phyloP scores from a whole-genome alignment of 2,329 filamentous ascomycete species.

The Epichloe gansuensis region DNA sequence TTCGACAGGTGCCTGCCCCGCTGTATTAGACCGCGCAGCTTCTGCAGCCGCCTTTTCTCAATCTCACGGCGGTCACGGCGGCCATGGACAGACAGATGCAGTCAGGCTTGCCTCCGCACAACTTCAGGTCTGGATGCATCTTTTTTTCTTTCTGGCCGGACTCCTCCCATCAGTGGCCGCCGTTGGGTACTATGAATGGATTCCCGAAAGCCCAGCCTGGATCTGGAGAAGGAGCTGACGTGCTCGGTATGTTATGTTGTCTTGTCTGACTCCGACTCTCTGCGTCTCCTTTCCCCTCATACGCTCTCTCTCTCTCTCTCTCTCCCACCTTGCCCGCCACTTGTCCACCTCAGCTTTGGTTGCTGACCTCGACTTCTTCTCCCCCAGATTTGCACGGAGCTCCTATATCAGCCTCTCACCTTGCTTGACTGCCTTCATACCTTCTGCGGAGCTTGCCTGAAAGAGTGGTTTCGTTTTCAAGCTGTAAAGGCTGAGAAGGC shows the following conservation, averaged over 20 bases:
- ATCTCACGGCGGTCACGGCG: background rate
- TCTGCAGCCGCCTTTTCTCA: background rate
- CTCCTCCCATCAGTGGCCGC: background rate
- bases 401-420: constrained; percentile 81
- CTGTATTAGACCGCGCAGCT: background rate
- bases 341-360: background rate
- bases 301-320: constrained; percentile 2
- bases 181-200: constrained; percentile 31
- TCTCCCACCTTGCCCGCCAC: constrained; percentile 1
- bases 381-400: constrained; percentile 82
- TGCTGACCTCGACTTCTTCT: background rate
- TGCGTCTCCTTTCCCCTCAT: constrained; percentile 12
- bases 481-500: constrained; percentile 42
- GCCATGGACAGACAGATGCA: background rate
- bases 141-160: background rate
- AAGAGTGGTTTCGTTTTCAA: constrained; percentile 90
- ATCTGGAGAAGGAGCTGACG: constrained; percentile 86
- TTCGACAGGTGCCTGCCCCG: background rate
- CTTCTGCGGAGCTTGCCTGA: constrained; percentile 88
- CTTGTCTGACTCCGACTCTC: background rate
- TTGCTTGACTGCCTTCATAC: constrained; percentile 90
- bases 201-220: constrained; percentile 39
- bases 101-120: background rate
- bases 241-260: constrained; percentile 61
- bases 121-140: background rate